These are phyloP conservation scores for Durotheca rogersii DNA, from an alignment of 495 filamentous ascomycete species.

Conservation along the genomic window DNA sequence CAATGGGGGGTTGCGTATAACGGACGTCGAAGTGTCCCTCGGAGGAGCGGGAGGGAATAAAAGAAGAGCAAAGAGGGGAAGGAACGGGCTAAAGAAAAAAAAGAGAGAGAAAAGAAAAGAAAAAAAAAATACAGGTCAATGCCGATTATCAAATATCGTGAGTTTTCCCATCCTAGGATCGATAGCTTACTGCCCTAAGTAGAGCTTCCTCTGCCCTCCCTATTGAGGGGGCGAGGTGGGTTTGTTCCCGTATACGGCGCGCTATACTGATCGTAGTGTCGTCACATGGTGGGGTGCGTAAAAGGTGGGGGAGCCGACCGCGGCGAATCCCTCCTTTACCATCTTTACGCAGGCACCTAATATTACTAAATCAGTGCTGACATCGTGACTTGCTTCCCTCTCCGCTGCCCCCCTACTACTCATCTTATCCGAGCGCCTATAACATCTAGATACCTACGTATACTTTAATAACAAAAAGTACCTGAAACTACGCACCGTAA, in stretches of 20 bases:
- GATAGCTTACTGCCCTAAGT: background rate
- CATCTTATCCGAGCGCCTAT: too few relatives aligned
- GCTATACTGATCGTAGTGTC: slow-evolving; percentile 23
- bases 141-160: background rate
- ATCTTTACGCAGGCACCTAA: background rate
- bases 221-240: too few relatives aligned
- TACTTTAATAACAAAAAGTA: too few relatives aligned
- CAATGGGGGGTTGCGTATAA: too few relatives aligned
- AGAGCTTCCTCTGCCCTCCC: background rate
- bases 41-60: background rate
- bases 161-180: too few relatives aligned
- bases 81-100: background rate
- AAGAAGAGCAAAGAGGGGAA: background rate
- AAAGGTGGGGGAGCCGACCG: slow-evolving; percentile 7
- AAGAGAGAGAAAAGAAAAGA: slow-evolving; percentile 1
- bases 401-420: too few relatives aligned
- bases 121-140: background rate
- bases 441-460: slow-evolving; percentile 25
- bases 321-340: too few relatives aligned
- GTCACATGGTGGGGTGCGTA: slow-evolving; percentile 31
- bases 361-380: too few relatives aligned
- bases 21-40: background rate
- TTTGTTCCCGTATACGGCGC: too few relatives aligned
- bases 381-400: too few relatives aligned
- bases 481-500: too few relatives aligned